Percentiles rank a stretch among this genome's conserved stretches.
Conservation (phyloP, 371 early-diverging fungal genomes). For the Mucor sp. region DNA sequence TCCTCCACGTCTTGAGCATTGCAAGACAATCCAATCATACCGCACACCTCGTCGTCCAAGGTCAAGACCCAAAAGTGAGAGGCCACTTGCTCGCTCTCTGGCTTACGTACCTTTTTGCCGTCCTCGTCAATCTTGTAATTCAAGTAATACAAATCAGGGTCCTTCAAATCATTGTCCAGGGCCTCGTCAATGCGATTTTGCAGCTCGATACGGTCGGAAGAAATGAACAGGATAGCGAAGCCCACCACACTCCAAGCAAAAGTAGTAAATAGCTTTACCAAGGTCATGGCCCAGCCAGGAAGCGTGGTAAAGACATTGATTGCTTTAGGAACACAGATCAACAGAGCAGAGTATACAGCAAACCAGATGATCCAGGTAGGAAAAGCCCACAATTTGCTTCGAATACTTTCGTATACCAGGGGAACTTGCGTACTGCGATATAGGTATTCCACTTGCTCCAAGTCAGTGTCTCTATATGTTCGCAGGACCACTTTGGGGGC, state of each 20-base stretch:
- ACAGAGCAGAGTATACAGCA: constrained; percentile 29
- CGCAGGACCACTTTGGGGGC: constrained; percentile 37
- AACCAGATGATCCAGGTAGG: constrained; percentile 47
- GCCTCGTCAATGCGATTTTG: constrained; percentile 38
- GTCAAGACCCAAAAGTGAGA: constrained; percentile 52
- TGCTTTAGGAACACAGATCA: constrained; percentile 23
- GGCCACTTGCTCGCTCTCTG: constrained; percentile 28
- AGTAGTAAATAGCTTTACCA: constrained; percentile 27
- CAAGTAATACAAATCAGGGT: constrained; percentile 46
- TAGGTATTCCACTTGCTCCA: constrained; percentile 29
- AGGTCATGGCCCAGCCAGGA: constrained; percentile 23
- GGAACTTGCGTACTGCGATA: constrained; percentile 31
- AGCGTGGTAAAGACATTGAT: constrained; percentile 5
- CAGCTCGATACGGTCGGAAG: constrained; percentile 39
- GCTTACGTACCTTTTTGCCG: constrained; percentile 36
- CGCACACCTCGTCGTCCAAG: constrained; percentile 32
- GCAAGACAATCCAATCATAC: constrained; percentile 41
- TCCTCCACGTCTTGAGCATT: constrained; percentile 31
- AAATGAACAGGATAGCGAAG: constrained; percentile 31
- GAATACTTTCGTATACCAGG: constrained; percentile 45
- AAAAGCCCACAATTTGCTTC: constrained; percentile 45
- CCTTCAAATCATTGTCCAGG: constrained; percentile 38
- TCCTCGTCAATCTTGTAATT: constrained; percentile 23
- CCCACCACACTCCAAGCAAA: constrained; percentile 38
- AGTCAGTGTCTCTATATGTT: constrained; percentile 37